Conservation (phyloP, 2,329 filamentous ascomycete species). For the Talaromyces sp. region DNA sequence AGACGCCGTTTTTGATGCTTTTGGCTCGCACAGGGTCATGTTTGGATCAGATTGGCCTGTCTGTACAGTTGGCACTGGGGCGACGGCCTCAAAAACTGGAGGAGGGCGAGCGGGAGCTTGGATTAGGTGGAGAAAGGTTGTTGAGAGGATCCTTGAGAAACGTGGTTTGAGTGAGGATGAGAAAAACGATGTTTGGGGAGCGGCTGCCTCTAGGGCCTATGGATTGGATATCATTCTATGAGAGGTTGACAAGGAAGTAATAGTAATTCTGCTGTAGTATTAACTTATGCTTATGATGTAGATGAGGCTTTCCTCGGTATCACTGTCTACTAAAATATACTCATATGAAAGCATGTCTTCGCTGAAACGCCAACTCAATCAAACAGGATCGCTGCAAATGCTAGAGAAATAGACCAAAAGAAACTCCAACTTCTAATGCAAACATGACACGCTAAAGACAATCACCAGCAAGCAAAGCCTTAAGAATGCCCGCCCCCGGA, state of each 20-base stretch:
- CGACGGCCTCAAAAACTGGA: conserved; percentile 27
- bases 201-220: conserved; percentile 71
- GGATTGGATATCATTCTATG: conserved; percentile 6
- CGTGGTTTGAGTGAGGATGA: conserved; percentile 56
- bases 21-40: conserved; percentile 71
- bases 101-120: conserved; percentile 55
- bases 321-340: not conserved
- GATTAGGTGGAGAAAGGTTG: conserved; percentile 70
- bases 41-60: conserved; percentile 95
- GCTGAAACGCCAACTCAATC: not conserved
- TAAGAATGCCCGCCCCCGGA: conserved; percentile 48
- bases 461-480: conserved; percentile 38
- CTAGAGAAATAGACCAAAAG: not conserved
- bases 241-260: not conserved
- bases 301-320: not conserved
- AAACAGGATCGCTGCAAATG: conserved; percentile 13
- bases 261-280: not conserved
- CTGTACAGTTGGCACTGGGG: conserved; percentile 65
- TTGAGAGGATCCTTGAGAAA: conserved; percentile 59
- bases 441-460: conserved; percentile 25
- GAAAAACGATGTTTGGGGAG: conserved; percentile 66
- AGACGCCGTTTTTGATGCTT: conserved; percentile 66
- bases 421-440: not conserved
- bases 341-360: not conserved
- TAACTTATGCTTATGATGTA: not conserved